Percentiles rank a stretch among this genome's conserved stretches.
These are phyloP conservation scores for Candida koratica DNA, from an alignment of 805 yeast species.

Conservation along the genomic window DNA sequence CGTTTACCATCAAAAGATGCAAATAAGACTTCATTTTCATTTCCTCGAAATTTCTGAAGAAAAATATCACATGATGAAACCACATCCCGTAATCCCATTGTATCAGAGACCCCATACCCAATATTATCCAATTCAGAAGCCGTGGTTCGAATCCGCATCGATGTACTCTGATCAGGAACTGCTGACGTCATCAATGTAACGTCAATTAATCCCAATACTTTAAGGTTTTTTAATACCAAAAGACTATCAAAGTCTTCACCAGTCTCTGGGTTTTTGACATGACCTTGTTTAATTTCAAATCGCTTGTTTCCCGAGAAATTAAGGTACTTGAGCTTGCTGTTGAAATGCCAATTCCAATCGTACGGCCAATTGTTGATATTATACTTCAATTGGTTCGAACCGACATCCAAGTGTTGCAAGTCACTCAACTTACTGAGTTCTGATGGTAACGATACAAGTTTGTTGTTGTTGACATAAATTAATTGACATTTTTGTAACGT, in stretches of 20 bases:
- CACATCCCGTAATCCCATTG: constrained; percentile 61
- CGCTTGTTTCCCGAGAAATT: constrained; percentile 92
- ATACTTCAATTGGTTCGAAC: constrained; percentile 84
- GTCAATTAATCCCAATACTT: constrained; percentile 85
- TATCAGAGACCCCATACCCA: constrained; percentile 90
- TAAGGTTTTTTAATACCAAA: constrained; percentile 58
- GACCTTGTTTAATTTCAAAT: constrained; percentile 75
- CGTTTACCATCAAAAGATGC: constrained; percentile 84
- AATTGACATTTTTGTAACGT: constrained; percentile 53
- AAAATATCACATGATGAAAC: constrained; percentile 81
- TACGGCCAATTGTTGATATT: constrained; percentile 92
- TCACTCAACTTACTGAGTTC: constrained; percentile 69
- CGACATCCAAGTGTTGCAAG: constrained; percentile 77
- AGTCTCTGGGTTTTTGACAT: constrained; percentile 50
- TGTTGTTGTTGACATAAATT: constrained; percentile 76
- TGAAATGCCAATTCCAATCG: constrained; percentile 97
- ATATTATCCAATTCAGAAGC: constrained; percentile 72
- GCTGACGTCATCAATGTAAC: constrained; percentile 85
- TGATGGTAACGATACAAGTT: constrained; percentile 81
- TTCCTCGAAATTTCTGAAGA: constrained; percentile 81
- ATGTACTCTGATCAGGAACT: constrained; percentile 82
- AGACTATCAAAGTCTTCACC: constrained; percentile 68
- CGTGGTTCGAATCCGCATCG: constrained; percentile 84
- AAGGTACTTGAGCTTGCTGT: constrained; percentile 67
- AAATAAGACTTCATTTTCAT: constrained; percentile 72